Conservation (phyloP, 805 yeast species). For the Kodamaea restingae region DNA sequence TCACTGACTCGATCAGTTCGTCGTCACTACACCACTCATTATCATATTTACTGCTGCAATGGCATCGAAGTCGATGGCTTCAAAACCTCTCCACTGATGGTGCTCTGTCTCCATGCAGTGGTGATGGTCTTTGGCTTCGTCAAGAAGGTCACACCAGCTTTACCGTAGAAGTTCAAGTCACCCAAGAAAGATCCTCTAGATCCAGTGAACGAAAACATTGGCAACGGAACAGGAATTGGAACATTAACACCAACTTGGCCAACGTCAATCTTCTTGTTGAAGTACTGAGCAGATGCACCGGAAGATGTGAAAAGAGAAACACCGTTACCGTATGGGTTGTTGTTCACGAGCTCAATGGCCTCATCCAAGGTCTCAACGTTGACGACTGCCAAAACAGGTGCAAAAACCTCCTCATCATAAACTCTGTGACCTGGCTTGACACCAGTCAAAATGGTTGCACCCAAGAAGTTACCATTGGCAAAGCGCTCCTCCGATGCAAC, state of each 20-base stretch:
- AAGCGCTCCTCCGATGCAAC: slow-evolving; percentile 35
- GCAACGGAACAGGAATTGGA: slow-evolving; percentile 78
- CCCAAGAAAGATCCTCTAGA: slow-evolving; percentile 73
- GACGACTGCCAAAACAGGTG: slow-evolving; percentile 65
- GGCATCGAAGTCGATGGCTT: slow-evolving; percentile 68
- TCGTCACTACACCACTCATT: not conserved
- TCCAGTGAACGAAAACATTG: slow-evolving; percentile 79
- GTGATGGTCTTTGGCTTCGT: slow-evolving; percentile 77
- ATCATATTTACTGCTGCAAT: slow-evolving; percentile 40
- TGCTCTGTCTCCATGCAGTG: slow-evolving; percentile 57
- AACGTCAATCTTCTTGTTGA: slow-evolving; percentile 62
- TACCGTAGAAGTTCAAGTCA: slow-evolving; percentile 75
- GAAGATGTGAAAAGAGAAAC: slow-evolving; percentile 65
- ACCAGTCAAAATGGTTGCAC: slow-evolving; percentile 60
- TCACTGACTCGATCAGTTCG: no score
- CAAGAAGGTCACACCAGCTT: slow-evolving; percentile 67
- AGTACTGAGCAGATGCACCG: slow-evolving; percentile 67
- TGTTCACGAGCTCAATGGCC: slow-evolving; percentile 61
- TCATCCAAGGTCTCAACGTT: slow-evolving; percentile 64
- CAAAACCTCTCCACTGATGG: slow-evolving; percentile 40
- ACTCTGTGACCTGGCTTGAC: slow-evolving; percentile 67
- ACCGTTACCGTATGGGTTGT: slow-evolving; percentile 63
- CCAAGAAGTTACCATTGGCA: slow-evolving; percentile 62
- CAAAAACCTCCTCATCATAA: slow-evolving; percentile 72
- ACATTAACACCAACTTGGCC: slow-evolving; percentile 79